phyloP scores from a whole-genome alignment of 148 eudicot species.

The Spergularia bocconei region DNA sequence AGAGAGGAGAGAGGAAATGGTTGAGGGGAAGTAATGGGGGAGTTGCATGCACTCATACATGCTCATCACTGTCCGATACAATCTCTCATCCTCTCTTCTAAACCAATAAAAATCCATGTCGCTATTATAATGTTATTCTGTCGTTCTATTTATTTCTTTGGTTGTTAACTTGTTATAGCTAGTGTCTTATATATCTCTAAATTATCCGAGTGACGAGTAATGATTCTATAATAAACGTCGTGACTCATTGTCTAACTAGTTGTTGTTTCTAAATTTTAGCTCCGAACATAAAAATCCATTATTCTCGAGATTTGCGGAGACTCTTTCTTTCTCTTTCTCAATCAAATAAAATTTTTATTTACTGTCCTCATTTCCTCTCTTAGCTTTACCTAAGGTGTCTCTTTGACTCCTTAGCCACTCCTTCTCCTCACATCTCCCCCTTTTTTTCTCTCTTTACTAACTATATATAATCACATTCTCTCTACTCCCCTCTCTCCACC shows the following conservation, averaged over 20 bases:
- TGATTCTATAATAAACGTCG: not conserved
- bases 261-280: conserved; percentile 23
- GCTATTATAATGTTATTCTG: too few species aligned
- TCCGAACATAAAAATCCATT: conserved; percentile 5
- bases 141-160: too few species aligned
- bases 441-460: conserved; percentile 11
- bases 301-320: conserved; percentile 26
- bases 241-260: conserved; percentile 1
- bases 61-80: too few species aligned
- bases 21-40: too few species aligned
- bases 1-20: too few species aligned
- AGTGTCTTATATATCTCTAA: too few species aligned
- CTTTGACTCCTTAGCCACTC: conserved; percentile 31
- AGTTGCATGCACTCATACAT: too few species aligned
- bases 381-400: conserved; percentile 26
- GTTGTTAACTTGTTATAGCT: too few species aligned
- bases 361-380: conserved; percentile 14
- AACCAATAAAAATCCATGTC: too few species aligned
- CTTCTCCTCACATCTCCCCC: conserved; percentile 20
- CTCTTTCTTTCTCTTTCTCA: not conserved
- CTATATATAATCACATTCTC: conserved; percentile 22
- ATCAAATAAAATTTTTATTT: not conserved
- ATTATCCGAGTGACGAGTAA: too few species aligned
- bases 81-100: too few species aligned
- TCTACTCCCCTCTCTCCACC: conserved; percentile 27